phyloP scores from a whole-genome alignment of 805 yeast genomes.

The Starmerella gropengiesseri region DNA sequence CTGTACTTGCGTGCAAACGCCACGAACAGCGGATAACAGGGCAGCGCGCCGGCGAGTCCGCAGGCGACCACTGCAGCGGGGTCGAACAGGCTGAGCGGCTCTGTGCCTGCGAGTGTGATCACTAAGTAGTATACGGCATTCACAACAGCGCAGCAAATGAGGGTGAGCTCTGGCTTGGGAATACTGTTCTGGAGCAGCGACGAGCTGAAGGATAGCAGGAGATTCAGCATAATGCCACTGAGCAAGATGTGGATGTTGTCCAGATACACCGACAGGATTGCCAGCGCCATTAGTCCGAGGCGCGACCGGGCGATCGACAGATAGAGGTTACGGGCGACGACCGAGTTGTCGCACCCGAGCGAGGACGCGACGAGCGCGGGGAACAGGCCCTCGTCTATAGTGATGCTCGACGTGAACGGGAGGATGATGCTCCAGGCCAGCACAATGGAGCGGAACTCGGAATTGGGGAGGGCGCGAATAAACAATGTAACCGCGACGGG shows the following conservation, averaged over 20 bases:
- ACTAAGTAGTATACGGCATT: slow-evolving; percentile 12
- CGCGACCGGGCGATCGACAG: slow-evolving; percentile 20
- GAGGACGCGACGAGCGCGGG: slow-evolving; percentile 19
- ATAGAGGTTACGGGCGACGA: slow-evolving; percentile 19
- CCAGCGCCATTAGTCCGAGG: slow-evolving; percentile 16
- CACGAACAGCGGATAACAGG: slow-evolving; percentile 19
- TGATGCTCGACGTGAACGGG: slow-evolving; percentile 17
- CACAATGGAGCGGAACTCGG: slow-evolving; percentile 15
- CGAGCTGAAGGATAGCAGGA: slow-evolving; percentile 5
- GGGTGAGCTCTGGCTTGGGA: slow-evolving; percentile 18
- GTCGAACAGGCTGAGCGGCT: slow-evolving; percentile 9
- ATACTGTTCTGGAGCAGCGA: slow-evolving; percentile 12
- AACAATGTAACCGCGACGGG: slow-evolving; percentile 12
- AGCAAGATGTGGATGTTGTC: slow-evolving; percentile 13
- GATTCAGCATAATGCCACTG: slow-evolving; percentile 14
- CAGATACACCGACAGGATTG: slow-evolving; percentile 10
- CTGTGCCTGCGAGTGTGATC: neutral
- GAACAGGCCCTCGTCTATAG: slow-evolving; percentile 18
- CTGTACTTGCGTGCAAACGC: slow-evolving; percentile 6
- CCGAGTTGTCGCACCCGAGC: slow-evolving; percentile 15
- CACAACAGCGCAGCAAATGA: slow-evolving; percentile 17
- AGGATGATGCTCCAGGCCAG: slow-evolving; percentile 18
- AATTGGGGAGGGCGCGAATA: slow-evolving; percentile 14
- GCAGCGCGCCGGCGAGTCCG: slow-evolving; percentile 18
- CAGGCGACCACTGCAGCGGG: slow-evolving; percentile 11